These are phyloP conservation scores for Alternaria sp. DNA, from an alignment of 2,329 filamentous ascomycete species.

Conservation along the genomic window DNA sequence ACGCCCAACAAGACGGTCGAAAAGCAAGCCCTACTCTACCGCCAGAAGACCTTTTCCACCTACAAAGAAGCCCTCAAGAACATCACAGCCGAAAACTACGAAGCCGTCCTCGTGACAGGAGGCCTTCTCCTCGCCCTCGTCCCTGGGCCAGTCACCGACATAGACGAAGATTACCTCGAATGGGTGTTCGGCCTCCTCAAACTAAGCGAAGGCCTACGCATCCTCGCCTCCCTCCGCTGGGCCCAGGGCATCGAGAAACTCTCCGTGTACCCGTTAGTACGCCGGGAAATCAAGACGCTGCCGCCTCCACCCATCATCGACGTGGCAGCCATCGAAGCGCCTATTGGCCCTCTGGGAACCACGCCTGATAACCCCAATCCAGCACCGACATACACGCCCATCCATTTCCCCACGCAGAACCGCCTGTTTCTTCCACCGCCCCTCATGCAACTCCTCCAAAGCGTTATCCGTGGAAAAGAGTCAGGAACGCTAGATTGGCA, in stretches of 20 bases:
- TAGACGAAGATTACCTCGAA: conserved; percentile 19
- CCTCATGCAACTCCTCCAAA: conserved; percentile 30
- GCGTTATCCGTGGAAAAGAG: conserved; percentile 14
- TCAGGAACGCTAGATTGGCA: conserved; percentile 28
- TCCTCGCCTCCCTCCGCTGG: conserved; percentile 40
- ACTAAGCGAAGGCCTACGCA: conserved; percentile 40
- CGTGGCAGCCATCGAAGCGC: conserved; percentile 6
- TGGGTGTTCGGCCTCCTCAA: conserved; percentile 35
- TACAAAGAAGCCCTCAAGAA: conserved; percentile 36
- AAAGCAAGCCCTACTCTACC: conserved; percentile 28
- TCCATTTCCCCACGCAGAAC: conserved; percentile 1
- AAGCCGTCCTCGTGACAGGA: conserved; percentile 36
- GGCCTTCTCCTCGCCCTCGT: conserved; percentile 33
- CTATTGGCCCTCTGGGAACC: conserved; percentile 14
- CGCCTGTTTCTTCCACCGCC: conserved; percentile 39
- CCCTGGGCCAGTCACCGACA: conserved; percentile 14
- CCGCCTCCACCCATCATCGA: conserved; percentile 34
- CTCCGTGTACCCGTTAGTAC: conserved; percentile 35
- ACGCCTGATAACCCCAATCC: conserved; percentile 37
- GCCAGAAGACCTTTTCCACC: conserved; percentile 32
- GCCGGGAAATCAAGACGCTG: conserved; percentile 33
- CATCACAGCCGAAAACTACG: conserved; percentile 42
- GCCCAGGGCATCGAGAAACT: conserved; percentile 40
- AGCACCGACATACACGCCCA: conserved; percentile 26
- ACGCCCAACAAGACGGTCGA: conserved; percentile 17